Evolutionary conservation across 768 basidiomycete genomes (phyloP), one percentile per base, ranked within the genome.

Genomic region (Butyriboletus loyo): DNA sequence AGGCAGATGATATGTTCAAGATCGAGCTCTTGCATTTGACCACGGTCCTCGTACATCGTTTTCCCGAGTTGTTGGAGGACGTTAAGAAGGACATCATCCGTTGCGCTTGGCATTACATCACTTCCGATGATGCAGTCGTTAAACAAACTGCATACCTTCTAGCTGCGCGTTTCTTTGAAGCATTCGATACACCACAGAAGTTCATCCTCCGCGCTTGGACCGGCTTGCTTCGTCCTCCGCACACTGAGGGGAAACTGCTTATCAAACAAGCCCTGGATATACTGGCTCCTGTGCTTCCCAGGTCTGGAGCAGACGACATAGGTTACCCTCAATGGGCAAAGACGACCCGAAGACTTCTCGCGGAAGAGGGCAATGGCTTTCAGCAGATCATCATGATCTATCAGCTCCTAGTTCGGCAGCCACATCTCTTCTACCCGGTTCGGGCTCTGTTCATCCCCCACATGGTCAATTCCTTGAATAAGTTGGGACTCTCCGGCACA

Each of bases 71-170:
- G n/a, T 76, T 97, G 38, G 83, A 83, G 53, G 87, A 92, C 40
- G 83, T 81, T 34, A 84, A 89, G 70, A 98, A 94, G 67, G 91
- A 95, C 54, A 85, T 98, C 59, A 94, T 98, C 73, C 90, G 88
- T 67, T 88, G 89, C 52, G 91, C 92, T 19, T 98, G 93, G 93
- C 81, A 86, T 61, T 90, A 86, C 61, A 89, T 95, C 59, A 80
- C 79, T 7, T 85, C 77, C 49, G 92, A 96, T 37, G 97, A 98
- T 66, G 80, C 87, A 6, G 84, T 94, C 19, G 91, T 97, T 63
- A 95, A 92, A 68, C 92, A 98, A 67, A 90, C 90, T 9, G 89
- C 92, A 0, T 93, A 93, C 66, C 81, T 97, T 32, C 79, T 98
- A 7, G 85, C 90, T 31, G 92, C 97, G 35, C 83, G 88, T 30